Base-by-base conservation (phyloP, 148 eudicot genomes). In the Rhododendron henanense region DNA sequence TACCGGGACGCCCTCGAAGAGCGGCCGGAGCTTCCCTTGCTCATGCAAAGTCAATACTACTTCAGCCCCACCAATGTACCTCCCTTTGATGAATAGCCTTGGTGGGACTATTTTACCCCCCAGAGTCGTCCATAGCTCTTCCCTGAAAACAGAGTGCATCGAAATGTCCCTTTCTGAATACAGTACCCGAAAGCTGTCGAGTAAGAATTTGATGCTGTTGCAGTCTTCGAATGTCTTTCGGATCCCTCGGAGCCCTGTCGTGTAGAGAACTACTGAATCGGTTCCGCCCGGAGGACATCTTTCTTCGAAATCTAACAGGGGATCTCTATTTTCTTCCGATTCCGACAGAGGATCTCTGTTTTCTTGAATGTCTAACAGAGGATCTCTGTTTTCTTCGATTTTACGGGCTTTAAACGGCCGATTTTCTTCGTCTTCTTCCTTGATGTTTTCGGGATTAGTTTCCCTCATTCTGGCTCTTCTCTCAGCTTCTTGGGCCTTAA, bases 41-140 rank as follows among this genome's bases (percentile, higher is more conserved):
- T 95, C 99, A 73, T 96, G 93, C 73, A 96, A 89, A 2, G 84
- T 84, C 86, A 92, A 83, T 2, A 96, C 97, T 74, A 84, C 85
- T 14, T 95, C 97, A 33, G 98, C 97, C 55, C 98, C 97, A 4
- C 99, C 99, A 37, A 96, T 91, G 85, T 95, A 91, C 90, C 93
- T 90, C 28, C 99, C 99, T 84, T 89, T 87, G 1, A 96, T 89
- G 79, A 96, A 96, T 53, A 96, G 79, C 89, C 92, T 91, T 31
- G 99, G 99, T 4, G 99, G 98, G 21, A 94, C 88, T 2, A 84
- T 69, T 77, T 85, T 91, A 39, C 84, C 92, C 3, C 92, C 97
- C 87, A 95, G 85, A 37, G 88, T 57, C 87, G 85, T 86, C 99
- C 99, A 93, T 28, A 96, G 85, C 85, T 96, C 99, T 1, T 95